A percentile compares a stretch with the other conserved stretches of the same genome.
These are phyloP conservation scores for Tolypocladium ovalisporum DNA, from an alignment of 2,329 filamentous ascomycete species.

Conservation along the genomic window DNA sequence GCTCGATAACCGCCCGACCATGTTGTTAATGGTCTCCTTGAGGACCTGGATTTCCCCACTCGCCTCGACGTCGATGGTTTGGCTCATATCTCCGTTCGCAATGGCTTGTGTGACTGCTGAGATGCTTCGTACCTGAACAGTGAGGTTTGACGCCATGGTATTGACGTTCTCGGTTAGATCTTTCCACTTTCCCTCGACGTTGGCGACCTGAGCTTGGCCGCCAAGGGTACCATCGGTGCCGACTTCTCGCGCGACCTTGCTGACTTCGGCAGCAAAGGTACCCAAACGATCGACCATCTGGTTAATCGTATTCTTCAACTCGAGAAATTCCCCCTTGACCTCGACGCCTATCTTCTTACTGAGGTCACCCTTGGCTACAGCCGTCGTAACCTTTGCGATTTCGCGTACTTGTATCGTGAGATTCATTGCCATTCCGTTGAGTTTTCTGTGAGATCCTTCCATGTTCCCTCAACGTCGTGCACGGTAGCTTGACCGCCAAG, in stretches of 20 bases:
- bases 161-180: conserved; percentile 88
- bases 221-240: conserved; percentile 91
- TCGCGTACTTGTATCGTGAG: conserved; percentile 95
- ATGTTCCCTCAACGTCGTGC: conserved; percentile 92
- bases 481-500: conserved; percentile 92
- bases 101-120: conserved; percentile 92
- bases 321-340: conserved; percentile 85
- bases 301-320: conserved; percentile 96
- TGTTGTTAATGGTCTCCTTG: conserved; percentile 97
- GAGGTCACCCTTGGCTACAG: conserved; percentile 86
- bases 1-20: conserved; percentile 89
- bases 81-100: conserved; percentile 88
- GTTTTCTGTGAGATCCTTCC: conserved; percentile 89
- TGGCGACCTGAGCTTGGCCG: conserved; percentile 86
- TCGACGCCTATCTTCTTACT: conserved; percentile 94
- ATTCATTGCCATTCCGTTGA: conserved; percentile 99
- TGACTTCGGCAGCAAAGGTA: conserved; percentile 93
- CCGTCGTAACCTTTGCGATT: conserved; percentile 92
- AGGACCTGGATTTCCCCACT: conserved; percentile 89
- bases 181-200: conserved; percentile 96
- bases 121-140: conserved; percentile 74
- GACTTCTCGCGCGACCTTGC: conserved; percentile 89
- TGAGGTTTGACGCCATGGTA: conserved; percentile 60
- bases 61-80: conserved; percentile 90
- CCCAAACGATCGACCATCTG: conserved; percentile 97